These are phyloP conservation scores for Cryptosporidium andersoni DNA, from an alignment of 169 alveolate species.

Conservation along the genomic window DNA sequence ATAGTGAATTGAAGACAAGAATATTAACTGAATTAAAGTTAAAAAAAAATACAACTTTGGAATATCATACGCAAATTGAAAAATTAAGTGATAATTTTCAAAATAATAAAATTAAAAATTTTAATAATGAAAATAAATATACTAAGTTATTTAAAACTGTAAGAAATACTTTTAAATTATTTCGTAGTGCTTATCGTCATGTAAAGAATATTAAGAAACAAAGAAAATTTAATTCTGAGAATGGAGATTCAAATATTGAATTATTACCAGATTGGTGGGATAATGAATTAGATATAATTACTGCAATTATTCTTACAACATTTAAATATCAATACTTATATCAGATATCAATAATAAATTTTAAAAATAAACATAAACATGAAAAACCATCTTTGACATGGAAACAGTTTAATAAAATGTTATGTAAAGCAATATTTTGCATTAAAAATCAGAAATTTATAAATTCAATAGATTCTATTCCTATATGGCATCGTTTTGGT, in stretches of 20 bases:
- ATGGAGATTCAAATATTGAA: slow-evolving; percentile 54
- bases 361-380: slow-evolving; percentile 19
- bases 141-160: background rate
- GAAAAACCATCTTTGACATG: slow-evolving; percentile 1
- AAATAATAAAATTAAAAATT: no score
- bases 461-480: slow-evolving; percentile 26
- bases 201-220: slow-evolving; percentile 16
- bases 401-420: background rate
- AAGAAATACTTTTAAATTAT: slow-evolving; percentile 8
- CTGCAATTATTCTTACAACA: slow-evolving; percentile 56
- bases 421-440: slow-evolving; percentile 20
- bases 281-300: slow-evolving; percentile 46
- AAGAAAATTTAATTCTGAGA: slow-evolving; percentile 58
- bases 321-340: slow-evolving; percentile 50
- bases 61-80: background rate
- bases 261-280: slow-evolving; percentile 71
- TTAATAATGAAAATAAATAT: background rate
- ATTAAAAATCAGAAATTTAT: background rate
- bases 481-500: slow-evolving; percentile 70
- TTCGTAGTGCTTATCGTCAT: slow-evolving; percentile 43
- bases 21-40: slow-evolving; percentile 7
- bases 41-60: background rate
- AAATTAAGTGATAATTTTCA: background rate
- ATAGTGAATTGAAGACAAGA: background rate
- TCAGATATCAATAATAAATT: slow-evolving; percentile 15